These are phyloP conservation scores for Epichloe sibirici DNA, from an alignment of 2,329 filamentous ascomycete species.

Conservation along the genomic window DNA sequence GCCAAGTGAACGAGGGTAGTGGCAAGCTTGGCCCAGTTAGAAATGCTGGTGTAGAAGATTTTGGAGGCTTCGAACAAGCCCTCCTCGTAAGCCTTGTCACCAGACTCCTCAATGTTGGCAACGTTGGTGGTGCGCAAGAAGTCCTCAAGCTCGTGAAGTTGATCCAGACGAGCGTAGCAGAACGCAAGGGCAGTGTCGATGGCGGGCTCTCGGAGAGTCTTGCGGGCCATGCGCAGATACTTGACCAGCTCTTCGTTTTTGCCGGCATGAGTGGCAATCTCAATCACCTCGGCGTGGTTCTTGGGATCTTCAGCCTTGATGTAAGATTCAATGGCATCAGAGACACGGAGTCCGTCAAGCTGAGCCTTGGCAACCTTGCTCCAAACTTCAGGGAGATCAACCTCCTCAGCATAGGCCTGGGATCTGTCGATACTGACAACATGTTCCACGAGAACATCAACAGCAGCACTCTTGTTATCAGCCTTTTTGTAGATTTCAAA, in stretches of 20 bases:
- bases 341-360: conserved; percentile 84
- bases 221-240: conserved; percentile 91
- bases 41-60: conserved; percentile 97
- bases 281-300: conserved; percentile 93
- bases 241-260: conserved; percentile 98
- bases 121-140: conserved; percentile 91
- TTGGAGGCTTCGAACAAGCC: conserved; percentile 92
- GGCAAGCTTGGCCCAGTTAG: conserved; percentile 98
- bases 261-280: conserved; percentile 85
- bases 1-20: conserved; percentile 94
- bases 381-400: conserved; percentile 93
- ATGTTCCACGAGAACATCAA: conserved; percentile 87
- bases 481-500: conserved; percentile 99
- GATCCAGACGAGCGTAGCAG: conserved; percentile 81
- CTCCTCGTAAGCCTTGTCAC: conserved; percentile 95
- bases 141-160: conserved; percentile 87
- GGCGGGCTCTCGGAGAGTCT: conserved; percentile 84
- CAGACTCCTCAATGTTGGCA: conserved; percentile 88
- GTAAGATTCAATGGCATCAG: conserved; percentile 91
- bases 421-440: conserved; percentile 97
- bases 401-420: conserved; percentile 87
- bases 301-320: conserved; percentile 87
- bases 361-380: conserved; percentile 97
- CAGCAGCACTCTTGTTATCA: conserved; percentile 73
- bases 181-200: conserved; percentile 93